Evolutionary conservation across 192 early-diverging fungal species (phyloP).

Genomic region (Anaeromyces robustus): DNA sequence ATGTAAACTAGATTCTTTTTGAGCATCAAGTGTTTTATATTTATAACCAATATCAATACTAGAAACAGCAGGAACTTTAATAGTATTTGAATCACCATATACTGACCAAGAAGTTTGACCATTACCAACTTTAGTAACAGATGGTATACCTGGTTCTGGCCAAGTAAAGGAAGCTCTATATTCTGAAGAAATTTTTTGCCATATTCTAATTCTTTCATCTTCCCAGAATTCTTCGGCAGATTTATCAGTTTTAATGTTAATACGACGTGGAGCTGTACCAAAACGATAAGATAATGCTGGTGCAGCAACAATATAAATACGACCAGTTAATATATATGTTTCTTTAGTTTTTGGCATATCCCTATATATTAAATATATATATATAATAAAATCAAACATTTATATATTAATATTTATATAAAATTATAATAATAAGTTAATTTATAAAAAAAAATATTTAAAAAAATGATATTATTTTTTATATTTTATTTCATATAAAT

Average conservation of each 20-base stretch:
- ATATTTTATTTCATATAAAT: too few relatives aligned
- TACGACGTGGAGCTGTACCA: slow-evolving; percentile 29
- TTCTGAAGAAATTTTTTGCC: slow-evolving; percentile 31
- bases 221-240: slow-evolving; percentile 53
- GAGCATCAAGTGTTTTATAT: slow-evolving; percentile 37
- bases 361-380: slow-evolving; percentile 21
- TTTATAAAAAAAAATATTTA: too few relatives aligned
- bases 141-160: slow-evolving; percentile 34
- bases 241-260: slow-evolving; percentile 11
- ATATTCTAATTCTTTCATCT: slow-evolving; percentile 29
- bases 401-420: too few relatives aligned
- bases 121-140: neutral
- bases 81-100: neutral
- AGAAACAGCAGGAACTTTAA: slow-evolving; percentile 13
- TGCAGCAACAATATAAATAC: slow-evolving; percentile 54
- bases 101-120: neutral
- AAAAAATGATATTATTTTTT: too few relatives aligned
- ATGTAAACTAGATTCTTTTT: slow-evolving; percentile 10
- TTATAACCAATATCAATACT: slow-evolving; percentile 26
- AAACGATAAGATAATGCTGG: slow-evolving; percentile 47
- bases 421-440: too few relatives aligned
- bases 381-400: too few relatives aligned
- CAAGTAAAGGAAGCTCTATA: slow-evolving; percentile 54
- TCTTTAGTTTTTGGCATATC: slow-evolving; percentile 54
- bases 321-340: slow-evolving; percentile 45